Percentiles rank a stretch among this genome's conserved stretches.
Conservation (phyloP, 331 rosid species). For the Dryas integrifolia region DNA sequence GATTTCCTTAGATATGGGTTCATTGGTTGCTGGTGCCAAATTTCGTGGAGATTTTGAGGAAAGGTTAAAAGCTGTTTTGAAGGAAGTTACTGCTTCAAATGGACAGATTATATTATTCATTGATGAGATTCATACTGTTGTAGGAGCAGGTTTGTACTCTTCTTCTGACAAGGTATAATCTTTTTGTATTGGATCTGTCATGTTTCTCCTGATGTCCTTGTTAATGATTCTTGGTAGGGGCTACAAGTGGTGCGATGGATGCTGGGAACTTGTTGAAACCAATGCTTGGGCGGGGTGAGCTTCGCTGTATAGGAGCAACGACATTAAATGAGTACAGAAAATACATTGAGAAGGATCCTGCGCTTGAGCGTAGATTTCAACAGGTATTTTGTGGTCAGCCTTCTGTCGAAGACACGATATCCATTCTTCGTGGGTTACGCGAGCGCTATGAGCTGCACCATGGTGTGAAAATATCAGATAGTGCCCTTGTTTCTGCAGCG, state of each 20-base stretch:
- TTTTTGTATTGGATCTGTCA: background rate
- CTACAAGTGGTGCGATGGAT: slow-evolving; percentile 99
- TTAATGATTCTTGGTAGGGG: slow-evolving; percentile 55
- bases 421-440: slow-evolving; percentile 96
- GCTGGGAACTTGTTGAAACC: slow-evolving; percentile 97
- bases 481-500: slow-evolving; percentile 98
- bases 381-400: slow-evolving; percentile 96
- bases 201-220: slow-evolving; percentile 14
- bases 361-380: slow-evolving; percentile 95
- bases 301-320: slow-evolving; percentile 95
- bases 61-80: slow-evolving; percentile 91
- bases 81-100: slow-evolving; percentile 90
- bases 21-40: slow-evolving; percentile 95
- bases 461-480: slow-evolving; percentile 95
- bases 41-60: slow-evolving; percentile 97
- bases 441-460: slow-evolving; percentile 98
- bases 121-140: slow-evolving; percentile 98
- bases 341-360: slow-evolving; percentile 95
- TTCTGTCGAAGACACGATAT: slow-evolving; percentile 85
- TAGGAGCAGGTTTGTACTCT: slow-evolving; percentile 85
- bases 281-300: slow-evolving; percentile 98
- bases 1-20: slow-evolving; percentile 96
- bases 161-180: slow-evolving; percentile 5
- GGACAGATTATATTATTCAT: slow-evolving; percentile 91
- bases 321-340: slow-evolving; percentile 89